Base-by-base conservation (phyloP, 305 asterid species). In the Fraxinus dipetala region DNA sequence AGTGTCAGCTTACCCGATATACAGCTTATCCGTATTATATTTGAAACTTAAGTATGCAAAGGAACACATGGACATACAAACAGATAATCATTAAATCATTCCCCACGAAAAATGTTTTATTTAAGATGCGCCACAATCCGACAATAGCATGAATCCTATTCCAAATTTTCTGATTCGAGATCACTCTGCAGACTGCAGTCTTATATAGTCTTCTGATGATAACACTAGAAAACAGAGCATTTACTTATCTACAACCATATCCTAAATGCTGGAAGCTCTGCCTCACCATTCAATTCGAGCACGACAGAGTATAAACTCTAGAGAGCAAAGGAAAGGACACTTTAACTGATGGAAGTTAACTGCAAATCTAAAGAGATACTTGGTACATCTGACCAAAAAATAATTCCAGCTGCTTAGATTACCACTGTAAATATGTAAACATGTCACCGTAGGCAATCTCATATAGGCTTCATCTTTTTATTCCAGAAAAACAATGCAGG, bases 361-460 rank as follows among this genome's bases (percentile, higher is more conserved):
- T 28, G 34, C 72, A 65, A 79, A 79, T 85, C 51, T 59, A 54
- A 79, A 73, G 45, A 22, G 30, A 18, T 69, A 5, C 8, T 38
- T 28, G 83, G 18, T 24, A 78, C 22, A 36, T 16, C 72, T 24
- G 43, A 6, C 54, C 34, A 59, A 61, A 38, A 34, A 18, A 1
- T 36, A 14, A 18, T 18, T 20, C 69, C 30, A 20, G 30, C 69
- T 6, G 26, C 69, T 26, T 22, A 20, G 7, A 59, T 59, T 18
- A 16, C 18, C 6, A 4, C n/a, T 48, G 63, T 54, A 54, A 54
- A 54, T 54, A 54, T 54, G 63, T 54, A 54, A n/a, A 54, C 63
- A 43, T 43, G 9, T n/a, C 63, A 54, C 22, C 16, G 9, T n/a
- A 54, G 63, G 5, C 63, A n/a, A 54, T 20, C 63, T 54, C 63